Evolutionary conservation across 768 basidiomycete genomes (phyloP).

Genomic region (Cubamyces lactineus): DNA sequence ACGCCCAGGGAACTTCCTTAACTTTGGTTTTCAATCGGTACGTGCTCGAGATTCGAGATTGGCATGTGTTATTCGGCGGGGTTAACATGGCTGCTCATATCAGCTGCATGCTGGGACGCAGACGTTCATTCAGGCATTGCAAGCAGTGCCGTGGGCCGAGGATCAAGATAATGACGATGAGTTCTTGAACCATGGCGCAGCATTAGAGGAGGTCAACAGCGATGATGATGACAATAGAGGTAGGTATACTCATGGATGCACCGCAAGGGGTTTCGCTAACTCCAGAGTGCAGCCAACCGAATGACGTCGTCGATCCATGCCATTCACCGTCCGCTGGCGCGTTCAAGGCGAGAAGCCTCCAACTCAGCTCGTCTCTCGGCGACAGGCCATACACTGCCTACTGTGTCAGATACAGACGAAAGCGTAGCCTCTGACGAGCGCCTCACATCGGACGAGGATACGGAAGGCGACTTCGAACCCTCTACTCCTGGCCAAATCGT

Average conservation of each 20-base stretch:
- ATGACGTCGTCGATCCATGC: constrained; percentile 88
- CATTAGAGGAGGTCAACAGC: constrained; percentile 56
- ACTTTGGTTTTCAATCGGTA: constrained; percentile 75
- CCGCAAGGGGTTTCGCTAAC: background rate
- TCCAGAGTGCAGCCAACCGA: constrained; percentile 40
- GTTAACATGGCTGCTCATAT: constrained; percentile 19
- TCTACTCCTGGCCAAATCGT: constrained; percentile 30
- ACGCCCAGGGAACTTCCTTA: constrained; percentile 51
- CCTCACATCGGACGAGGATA: constrained; percentile 53
- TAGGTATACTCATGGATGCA: constrained; percentile 26
- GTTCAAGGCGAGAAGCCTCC: constrained; percentile 51
- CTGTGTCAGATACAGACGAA: constrained; percentile 36
- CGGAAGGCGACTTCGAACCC: constrained; percentile 61
- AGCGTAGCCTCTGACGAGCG: constrained; percentile 40
- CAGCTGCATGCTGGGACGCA: constrained; percentile 90
- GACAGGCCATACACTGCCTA: constrained; percentile 28
- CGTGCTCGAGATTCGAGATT: constrained; percentile 30
- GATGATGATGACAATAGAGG: constrained; percentile 62
- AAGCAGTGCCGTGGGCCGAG: constrained; percentile 80
- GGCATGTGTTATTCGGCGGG: constrained; percentile 14
- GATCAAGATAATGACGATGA: constrained; percentile 74
- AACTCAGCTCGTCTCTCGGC: constrained; percentile 23
- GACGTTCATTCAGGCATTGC: constrained; percentile 85
- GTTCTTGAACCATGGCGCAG: constrained; percentile 43
- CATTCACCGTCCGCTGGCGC: constrained; percentile 80